phyloP scores from a whole-genome alignment of 495 filamentous ascomycete species.

The Penicillium turbatum region DNA sequence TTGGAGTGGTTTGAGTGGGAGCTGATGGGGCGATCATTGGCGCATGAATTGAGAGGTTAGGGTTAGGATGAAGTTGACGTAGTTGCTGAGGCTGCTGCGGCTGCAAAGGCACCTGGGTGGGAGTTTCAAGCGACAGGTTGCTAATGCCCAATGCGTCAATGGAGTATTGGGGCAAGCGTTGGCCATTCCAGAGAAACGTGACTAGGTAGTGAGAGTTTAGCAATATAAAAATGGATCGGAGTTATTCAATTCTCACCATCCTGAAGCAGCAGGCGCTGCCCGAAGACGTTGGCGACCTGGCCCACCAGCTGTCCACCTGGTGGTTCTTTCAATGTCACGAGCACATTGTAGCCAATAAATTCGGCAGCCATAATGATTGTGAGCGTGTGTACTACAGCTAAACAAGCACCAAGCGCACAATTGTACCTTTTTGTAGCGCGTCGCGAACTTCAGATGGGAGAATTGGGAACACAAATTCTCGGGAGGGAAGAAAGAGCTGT shows the following conservation, averaged over 20 bases:
- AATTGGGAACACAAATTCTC: background rate
- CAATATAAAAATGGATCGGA: background rate
- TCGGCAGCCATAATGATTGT: constrained; percentile 53
- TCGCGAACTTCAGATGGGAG: background rate
- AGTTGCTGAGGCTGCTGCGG: constrained; percentile 21
- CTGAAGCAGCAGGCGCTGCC: constrained; percentile 66
- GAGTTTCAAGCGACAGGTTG: constrained; percentile 52
- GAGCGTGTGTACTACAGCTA: background rate
- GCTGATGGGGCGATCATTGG: background rate
- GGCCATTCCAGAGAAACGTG: constrained; percentile 46
- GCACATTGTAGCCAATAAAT: constrained; percentile 76
- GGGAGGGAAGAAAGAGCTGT: background rate
- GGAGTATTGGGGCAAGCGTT: constrained; percentile 44
- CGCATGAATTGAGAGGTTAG: background rate
- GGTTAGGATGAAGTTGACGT: constrained; percentile 8
- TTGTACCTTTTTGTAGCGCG: background rate
- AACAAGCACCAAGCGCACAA: constrained; percentile 10
- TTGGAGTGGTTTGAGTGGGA: constrained; percentile 9
- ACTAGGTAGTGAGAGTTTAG: constrained; percentile 26
- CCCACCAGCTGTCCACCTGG: constrained; percentile 64
- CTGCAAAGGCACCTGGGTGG: constrained; percentile 20
- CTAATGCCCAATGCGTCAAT: constrained; percentile 54
- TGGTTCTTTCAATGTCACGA: constrained; percentile 67
- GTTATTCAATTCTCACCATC: constrained; percentile 57
- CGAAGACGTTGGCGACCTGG: constrained; percentile 67